Conservation (phyloP, 2,329 filamentous ascomycete species). For the Onygenales sp. region DNA sequence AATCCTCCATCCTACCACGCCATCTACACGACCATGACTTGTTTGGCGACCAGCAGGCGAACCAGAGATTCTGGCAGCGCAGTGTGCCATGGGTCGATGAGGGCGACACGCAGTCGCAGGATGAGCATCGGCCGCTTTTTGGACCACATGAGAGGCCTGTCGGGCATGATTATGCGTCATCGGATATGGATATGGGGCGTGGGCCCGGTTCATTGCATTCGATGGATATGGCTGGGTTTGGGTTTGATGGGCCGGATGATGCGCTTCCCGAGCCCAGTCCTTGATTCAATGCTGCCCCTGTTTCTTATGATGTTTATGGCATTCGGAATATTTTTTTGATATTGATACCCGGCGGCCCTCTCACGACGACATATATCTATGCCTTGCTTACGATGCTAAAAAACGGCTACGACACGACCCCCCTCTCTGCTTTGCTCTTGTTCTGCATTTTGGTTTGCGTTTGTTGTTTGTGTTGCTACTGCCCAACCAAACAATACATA, state of each 20-base stretch:
- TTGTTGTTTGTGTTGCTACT: not conserved
- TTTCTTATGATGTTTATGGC: not conserved
- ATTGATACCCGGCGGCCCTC: not conserved
- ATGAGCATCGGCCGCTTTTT: constrained; percentile 34
- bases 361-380: no score
- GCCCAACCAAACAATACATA: not conserved
- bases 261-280: not conserved
- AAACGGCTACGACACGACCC: no score
- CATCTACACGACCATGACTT: constrained; percentile 32
- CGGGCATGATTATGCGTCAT: constrained; percentile 34
- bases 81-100: constrained; percentile 28
- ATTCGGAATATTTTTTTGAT: not conserved
- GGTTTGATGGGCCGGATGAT: constrained; percentile 21
- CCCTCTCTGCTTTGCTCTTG: no score
- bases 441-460: not conserved
- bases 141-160: constrained; percentile 33
- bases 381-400: no score
- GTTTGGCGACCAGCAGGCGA: constrained; percentile 36
- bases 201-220: constrained; percentile 35
- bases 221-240: constrained; percentile 37
- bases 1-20: constrained; percentile 15
- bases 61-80: constrained; percentile 36
- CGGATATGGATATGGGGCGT: constrained; percentile 33
- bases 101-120: constrained; percentile 32
- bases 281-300: not conserved